Conservation (phyloP, 2,329 filamentous ascomycete genomes). For the Cladophialophora carrionii region DNA sequence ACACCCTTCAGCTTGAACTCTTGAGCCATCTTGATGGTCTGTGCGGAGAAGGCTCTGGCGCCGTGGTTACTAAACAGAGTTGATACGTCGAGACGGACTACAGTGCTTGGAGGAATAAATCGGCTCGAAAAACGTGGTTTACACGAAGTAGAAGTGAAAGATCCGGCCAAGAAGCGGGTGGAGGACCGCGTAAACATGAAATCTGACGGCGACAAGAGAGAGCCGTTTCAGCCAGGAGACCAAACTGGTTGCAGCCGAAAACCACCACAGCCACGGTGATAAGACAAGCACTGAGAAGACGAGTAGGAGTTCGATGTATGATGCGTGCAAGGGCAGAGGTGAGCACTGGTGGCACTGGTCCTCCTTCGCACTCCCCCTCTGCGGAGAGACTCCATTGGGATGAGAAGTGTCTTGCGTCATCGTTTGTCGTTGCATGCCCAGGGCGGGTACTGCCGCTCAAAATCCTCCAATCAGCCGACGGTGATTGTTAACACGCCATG, state of each 20-base stretch:
- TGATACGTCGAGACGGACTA: background rate
- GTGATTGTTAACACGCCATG: slow-evolving; percentile 6
- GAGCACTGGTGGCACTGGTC: background rate
- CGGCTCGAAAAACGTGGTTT: slow-evolving; percentile 10
- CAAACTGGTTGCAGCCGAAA: slow-evolving; percentile 2
- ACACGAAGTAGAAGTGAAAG: slow-evolving; percentile 19
- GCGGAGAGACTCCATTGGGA: slow-evolving; percentile 9
- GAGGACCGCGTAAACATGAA: slow-evolving; percentile 15
- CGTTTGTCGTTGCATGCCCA: background rate
- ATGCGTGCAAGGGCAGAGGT: background rate
- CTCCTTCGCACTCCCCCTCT: background rate
- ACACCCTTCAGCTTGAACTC: slow-evolving; percentile 38
- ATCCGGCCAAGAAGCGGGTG: slow-evolving; percentile 12
- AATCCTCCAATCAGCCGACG: background rate
- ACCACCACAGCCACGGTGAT: slow-evolving; percentile 1
- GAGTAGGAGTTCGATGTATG: background rate
- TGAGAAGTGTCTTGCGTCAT: slow-evolving; percentile 7
- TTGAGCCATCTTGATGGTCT: slow-evolving; percentile 34
- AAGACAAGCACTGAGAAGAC: background rate
- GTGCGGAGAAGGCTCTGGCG: slow-evolving; percentile 19
- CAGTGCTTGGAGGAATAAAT: slow-evolving; percentile 5
- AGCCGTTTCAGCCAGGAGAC: background rate
- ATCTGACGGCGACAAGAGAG: background rate
- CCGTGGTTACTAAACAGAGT: background rate
- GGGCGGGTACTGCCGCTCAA: slow-evolving; percentile 4